Conservation (phyloP, 116 monocot species). For the Dioscorea cayenensis region DNA sequence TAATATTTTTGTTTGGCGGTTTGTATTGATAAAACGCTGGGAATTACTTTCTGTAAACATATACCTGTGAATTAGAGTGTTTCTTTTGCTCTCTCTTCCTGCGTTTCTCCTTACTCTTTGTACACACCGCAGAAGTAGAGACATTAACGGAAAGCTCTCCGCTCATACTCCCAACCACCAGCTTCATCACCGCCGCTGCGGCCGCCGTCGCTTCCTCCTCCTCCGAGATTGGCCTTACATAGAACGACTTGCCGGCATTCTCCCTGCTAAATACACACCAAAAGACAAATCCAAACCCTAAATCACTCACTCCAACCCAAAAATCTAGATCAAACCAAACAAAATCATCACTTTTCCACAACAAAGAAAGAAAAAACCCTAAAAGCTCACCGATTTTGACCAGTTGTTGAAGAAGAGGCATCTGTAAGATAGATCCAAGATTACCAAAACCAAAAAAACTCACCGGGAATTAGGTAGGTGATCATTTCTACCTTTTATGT, state of each 20-base stretch:
- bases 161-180: background rate
- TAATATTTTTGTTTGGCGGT: too few species aligned
- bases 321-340: background rate
- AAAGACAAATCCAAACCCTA: background rate
- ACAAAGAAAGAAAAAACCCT: background rate
- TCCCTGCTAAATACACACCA: conserved; percentile 1
- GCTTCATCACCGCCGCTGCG: background rate
- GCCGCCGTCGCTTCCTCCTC: background rate
- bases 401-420: background rate
- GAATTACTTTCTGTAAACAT: too few species aligned
- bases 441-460: background rate
- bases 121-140: conserved; percentile 16
- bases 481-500: too few species aligned
- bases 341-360: background rate
- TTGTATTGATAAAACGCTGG: too few species aligned
- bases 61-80: too few species aligned
- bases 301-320: background rate
- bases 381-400: conserved; percentile 1
- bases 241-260: conserved; percentile 7
- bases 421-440: background rate
- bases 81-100: too few species aligned
- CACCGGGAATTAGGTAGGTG: too few species aligned
- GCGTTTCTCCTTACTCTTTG: too few species aligned
- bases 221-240: conserved; percentile 7
- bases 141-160: conserved; percentile 1